Conservation (phyloP, 495 filamentous ascomycete genomes). For the Haplographium delicatum region DNA sequence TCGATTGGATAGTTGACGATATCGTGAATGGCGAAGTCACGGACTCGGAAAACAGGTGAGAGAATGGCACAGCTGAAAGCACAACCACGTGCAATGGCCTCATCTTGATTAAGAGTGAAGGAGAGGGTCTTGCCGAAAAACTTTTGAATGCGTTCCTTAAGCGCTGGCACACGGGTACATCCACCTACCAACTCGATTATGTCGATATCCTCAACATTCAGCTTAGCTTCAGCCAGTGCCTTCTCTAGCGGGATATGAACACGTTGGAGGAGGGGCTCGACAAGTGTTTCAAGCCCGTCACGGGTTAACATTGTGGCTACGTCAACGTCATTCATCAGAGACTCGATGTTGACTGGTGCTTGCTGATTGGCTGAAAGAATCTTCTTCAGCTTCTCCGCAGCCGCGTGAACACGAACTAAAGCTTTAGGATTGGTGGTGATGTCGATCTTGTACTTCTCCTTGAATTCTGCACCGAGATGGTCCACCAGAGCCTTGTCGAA, state of each 20-base stretch:
- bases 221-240: slow-evolving; percentile 84
- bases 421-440: slow-evolving; percentile 87
- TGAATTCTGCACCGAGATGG: slow-evolving; percentile 92
- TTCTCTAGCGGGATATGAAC: slow-evolving; percentile 74
- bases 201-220: slow-evolving; percentile 89
- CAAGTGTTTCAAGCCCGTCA: slow-evolving; percentile 86
- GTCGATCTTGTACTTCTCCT: slow-evolving; percentile 86
- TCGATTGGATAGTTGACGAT: slow-evolving; percentile 98
- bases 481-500: slow-evolving; percentile 93
- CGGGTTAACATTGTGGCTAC: slow-evolving; percentile 85
- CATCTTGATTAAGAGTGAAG: slow-evolving; percentile 97
- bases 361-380: slow-evolving; percentile 91
- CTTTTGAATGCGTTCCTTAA: slow-evolving; percentile 84
- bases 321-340: slow-evolving; percentile 96
- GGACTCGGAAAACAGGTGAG: slow-evolving; percentile 96
- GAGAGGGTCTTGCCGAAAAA: slow-evolving; percentile 92
- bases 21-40: slow-evolving; percentile 96
- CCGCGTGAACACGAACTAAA: slow-evolving; percentile 74
- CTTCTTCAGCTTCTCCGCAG: slow-evolving; percentile 98
- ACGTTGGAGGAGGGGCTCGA: slow-evolving; percentile 77
- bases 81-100: slow-evolving; percentile 92
- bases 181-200: slow-evolving; percentile 91
- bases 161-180: slow-evolving; percentile 84
- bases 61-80: slow-evolving; percentile 98
- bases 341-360: slow-evolving; percentile 96